phyloP scores from a whole-genome alignment of 306 rosid species.

The Inga oerstediana region DNA sequence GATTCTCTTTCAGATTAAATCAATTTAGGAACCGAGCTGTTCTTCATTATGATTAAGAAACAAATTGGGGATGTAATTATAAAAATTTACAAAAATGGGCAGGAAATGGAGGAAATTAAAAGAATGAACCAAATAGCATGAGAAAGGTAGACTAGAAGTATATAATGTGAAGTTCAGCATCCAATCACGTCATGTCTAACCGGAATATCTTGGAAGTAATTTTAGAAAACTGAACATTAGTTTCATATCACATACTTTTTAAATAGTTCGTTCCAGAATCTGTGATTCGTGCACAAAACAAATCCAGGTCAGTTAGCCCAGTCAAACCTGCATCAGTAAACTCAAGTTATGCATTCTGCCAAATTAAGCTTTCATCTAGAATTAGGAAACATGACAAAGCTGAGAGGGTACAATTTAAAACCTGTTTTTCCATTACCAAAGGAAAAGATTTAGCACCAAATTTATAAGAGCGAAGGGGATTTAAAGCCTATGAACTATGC shows the following conservation, averaged over 20 bases:
- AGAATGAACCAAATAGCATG: not conserved
- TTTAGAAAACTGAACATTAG: not conserved
- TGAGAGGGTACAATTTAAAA: slow-evolving; percentile 9
- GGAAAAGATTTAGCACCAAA: not conserved
- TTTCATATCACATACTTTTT: slow-evolving; percentile 45
- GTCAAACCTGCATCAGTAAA: slow-evolving; percentile 54
- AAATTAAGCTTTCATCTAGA: not conserved
- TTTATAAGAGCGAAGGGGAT: slow-evolving; percentile 19
- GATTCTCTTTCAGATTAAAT: not conserved
- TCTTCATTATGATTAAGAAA: not conserved
- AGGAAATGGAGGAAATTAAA: not conserved
- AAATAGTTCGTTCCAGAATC: slow-evolving; percentile 68
- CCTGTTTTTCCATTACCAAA: not conserved
- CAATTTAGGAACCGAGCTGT: not conserved
- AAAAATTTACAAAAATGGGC: not conserved
- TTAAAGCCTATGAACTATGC: not conserved
- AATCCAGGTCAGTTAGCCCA: slow-evolving; percentile 68
- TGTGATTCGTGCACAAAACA: slow-evolving; percentile 69
- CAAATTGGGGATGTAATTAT: not conserved
- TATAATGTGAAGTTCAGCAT: not conserved
- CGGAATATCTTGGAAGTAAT: not conserved
- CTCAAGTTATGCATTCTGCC: not conserved
- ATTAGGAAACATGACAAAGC: slow-evolving; percentile 13
- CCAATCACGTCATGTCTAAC: not conserved
- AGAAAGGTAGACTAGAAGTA: not conserved